phyloP scores from a whole-genome alignment of 768 basidiomycete genomes.

The Gloeopeniophorella convolvens region DNA sequence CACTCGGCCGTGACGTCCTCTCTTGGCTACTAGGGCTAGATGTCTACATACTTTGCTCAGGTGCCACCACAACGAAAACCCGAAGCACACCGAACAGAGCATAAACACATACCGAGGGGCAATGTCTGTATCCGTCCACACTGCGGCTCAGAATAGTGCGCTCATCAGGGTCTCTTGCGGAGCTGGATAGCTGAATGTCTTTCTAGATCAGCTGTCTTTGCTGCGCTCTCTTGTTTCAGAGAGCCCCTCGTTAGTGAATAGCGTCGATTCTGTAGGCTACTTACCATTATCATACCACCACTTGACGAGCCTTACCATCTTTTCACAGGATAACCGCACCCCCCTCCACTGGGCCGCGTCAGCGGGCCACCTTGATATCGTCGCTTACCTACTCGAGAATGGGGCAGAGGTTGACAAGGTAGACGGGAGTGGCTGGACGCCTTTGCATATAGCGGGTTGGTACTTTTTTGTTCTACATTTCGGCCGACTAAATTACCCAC shows the following conservation, averaged over 20 bases:
- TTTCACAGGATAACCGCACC: constrained; percentile 62
- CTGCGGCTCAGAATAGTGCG: constrained; percentile 64
- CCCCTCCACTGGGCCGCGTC: constrained; percentile 85
- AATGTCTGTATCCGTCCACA: constrained; percentile 42
- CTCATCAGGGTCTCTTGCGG: neutral
- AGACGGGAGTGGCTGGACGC: constrained; percentile 69
- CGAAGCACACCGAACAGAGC: neutral
- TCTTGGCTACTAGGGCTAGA: no score
- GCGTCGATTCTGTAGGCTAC: constrained; percentile 50
- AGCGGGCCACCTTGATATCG: constrained; percentile 62
- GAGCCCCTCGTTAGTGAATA: constrained; percentile 54
- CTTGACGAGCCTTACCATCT: neutral
- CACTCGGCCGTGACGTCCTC: no score
- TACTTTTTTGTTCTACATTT: neutral
- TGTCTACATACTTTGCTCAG: no score
- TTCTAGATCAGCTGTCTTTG: constrained; percentile 62
- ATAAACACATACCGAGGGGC: neutral
- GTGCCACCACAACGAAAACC: no score
- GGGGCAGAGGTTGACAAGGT: constrained; percentile 59
- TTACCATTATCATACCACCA: neutral
- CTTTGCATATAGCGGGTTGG: constrained; percentile 74
- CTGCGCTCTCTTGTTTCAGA: constrained; percentile 59
- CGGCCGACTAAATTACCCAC: constrained; percentile 10
- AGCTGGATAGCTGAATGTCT: neutral
- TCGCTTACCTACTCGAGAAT: constrained; percentile 60